These are phyloP conservation scores for Aspergillaceae sp. DNA, from an alignment of 2,329 filamentous ascomycete genomes.

Conservation along the genomic window DNA sequence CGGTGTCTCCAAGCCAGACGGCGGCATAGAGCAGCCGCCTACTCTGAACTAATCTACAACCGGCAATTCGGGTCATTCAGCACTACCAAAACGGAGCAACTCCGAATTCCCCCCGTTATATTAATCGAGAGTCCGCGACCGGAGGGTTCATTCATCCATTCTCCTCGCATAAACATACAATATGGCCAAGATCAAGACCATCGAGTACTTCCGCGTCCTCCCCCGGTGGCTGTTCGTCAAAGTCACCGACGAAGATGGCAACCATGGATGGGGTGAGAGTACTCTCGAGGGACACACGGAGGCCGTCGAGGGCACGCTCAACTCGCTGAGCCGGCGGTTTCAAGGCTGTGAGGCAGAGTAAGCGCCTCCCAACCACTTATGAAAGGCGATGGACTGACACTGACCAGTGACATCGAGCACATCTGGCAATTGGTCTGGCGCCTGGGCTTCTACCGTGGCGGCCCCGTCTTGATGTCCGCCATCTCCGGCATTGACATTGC, in stretches of 20 bases:
- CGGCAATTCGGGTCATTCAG: too few relatives aligned
- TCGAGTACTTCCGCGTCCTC: slow-evolving; percentile 67
- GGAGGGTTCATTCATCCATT: too few relatives aligned
- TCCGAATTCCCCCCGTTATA: slow-evolving; percentile 2
- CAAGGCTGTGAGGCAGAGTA: slow-evolving; percentile 63
- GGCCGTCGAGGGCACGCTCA: slow-evolving; percentile 63
- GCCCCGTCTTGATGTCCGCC: slow-evolving; percentile 72
- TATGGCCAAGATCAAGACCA: slow-evolving; percentile 56
- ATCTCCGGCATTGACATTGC: slow-evolving; percentile 71
- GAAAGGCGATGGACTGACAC: too few relatives aligned
- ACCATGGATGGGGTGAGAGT: slow-evolving; percentile 65
- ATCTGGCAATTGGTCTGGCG: slow-evolving; percentile 71
- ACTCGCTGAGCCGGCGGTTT: slow-evolving; percentile 55
- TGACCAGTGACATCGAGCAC: slow-evolving; percentile 61
- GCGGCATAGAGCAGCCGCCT: too few relatives aligned
- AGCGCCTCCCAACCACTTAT: slow-evolving; percentile 6
- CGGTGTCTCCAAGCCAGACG: too few relatives aligned
- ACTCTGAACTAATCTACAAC: too few relatives aligned
- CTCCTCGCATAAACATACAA: not conserved
- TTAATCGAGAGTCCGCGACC: too few relatives aligned
- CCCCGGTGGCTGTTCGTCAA: slow-evolving; percentile 74
- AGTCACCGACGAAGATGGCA: slow-evolving; percentile 57
- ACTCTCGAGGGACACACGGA: slow-evolving; percentile 66
- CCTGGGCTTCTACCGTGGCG: slow-evolving; percentile 65
- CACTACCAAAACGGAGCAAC: slow-evolving; percentile 6